Conservation (phyloP, 2,329 filamentous ascomycete genomes). For the Knoxdaviesia capensis region DNA sequence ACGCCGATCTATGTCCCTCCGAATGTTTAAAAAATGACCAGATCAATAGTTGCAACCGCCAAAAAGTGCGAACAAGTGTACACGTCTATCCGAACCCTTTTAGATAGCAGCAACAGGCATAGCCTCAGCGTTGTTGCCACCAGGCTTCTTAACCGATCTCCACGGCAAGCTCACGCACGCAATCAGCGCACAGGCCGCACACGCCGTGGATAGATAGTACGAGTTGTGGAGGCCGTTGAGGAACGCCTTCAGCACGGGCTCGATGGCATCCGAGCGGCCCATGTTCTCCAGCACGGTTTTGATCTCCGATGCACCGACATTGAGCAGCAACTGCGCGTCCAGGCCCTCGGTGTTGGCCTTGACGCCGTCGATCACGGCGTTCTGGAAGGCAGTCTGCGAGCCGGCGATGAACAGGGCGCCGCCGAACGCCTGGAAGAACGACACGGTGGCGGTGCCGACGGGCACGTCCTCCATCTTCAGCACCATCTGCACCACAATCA, state of each 20-base stretch:
- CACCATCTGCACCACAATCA: slow-evolving; percentile 30
- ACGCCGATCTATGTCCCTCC: too few species aligned
- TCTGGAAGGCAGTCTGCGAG: slow-evolving; percentile 47
- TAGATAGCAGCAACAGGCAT: slow-evolving; percentile 9
- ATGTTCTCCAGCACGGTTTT: slow-evolving; percentile 20
- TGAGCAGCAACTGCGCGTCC: slow-evolving; percentile 25
- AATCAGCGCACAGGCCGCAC: slow-evolving; percentile 24
- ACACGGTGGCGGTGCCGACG: slow-evolving; percentile 27
- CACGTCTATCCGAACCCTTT: background rate
- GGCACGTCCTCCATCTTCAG: slow-evolving; percentile 26
- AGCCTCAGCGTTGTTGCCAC: slow-evolving; percentile 10
- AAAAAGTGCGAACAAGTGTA: too few species aligned
- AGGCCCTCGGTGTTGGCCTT: slow-evolving; percentile 20
- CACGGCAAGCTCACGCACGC: slow-evolving; percentile 23
- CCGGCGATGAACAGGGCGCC: slow-evolving; percentile 46
- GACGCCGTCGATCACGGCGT: slow-evolving; percentile 35
- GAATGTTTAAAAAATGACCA: too few species aligned
- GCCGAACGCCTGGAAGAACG: slow-evolving; percentile 45
- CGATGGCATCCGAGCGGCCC: slow-evolving; percentile 18
- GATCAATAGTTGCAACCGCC: too few species aligned
- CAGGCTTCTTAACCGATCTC: slow-evolving; percentile 30
- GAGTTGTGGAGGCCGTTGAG: slow-evolving; percentile 26
- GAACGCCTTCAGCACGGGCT: slow-evolving; percentile 25
- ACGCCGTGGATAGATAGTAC: slow-evolving; percentile 30
- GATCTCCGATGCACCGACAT: slow-evolving; percentile 31